Base-by-base conservation (phyloP, 2,329 filamentous ascomycete species). In the Plenodomus tracheiphilus region DNA sequence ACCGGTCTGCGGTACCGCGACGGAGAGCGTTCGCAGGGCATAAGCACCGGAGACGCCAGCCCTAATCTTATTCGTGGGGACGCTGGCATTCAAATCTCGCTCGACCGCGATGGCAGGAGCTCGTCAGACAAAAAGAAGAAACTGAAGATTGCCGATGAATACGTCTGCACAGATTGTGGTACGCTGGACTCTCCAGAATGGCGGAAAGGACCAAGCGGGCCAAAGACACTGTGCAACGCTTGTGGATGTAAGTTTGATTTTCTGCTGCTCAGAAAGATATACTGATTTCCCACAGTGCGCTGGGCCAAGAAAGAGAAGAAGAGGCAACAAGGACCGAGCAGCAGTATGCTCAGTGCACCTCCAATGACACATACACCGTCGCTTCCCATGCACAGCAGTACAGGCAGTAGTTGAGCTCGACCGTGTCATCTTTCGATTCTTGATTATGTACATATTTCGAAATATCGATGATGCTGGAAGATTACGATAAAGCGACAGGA, bases 101-200 rank as follows among this genome's bases (percentile, higher is more conserved):
- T 88, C 28, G 91, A 96, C 57, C 85, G 91, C 54, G 90, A 94
- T 50, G 80, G 82, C 13, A 79, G 87, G 41, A 74, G 70, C 17
- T 80, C 80, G 11, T 85, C 83, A 0, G 92, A 96, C 73, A 95
- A 87, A 70, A 86, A 95, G 78, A 89, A 88, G 78, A 96, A 96
- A 71, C 77, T 90, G 39, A 96, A 96, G 70, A 80, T 81, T 37
- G 79, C 79, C 9, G 82, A 96, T 66, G 92, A 97, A 77, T 97
- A 97, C 68, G 90, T 96, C 32, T 97, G 93, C 73, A 93, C 90
- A 1, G 93, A 97, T 71, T 97, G 93, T 74, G 92, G 93, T 78
- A 97, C 91, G 0, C 80, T 95, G 35, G 92, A 97, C 67, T 96
- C 90, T 15, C 93, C 93, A 0, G 93, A 97, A 77, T 97, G 93